Evolutionary conservation across 257 asterid species (phyloP).

Genomic region (Echium plantagineum): DNA sequence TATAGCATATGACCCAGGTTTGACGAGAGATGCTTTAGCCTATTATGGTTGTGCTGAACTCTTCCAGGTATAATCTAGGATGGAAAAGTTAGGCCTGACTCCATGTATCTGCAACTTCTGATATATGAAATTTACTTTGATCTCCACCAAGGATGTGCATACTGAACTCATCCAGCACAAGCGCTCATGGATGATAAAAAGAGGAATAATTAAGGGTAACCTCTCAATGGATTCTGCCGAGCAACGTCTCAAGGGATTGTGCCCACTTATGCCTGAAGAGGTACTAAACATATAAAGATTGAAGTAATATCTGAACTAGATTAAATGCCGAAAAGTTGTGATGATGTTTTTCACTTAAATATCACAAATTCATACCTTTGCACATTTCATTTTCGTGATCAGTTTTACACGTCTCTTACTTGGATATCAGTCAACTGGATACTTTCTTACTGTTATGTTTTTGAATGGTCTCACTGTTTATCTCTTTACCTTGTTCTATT

Average conservation of each 20-base stretch:
- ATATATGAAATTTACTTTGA: background rate
- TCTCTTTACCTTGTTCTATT: background rate
- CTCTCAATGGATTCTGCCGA: slow-evolving; percentile 65
- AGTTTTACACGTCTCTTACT: background rate
- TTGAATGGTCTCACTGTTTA: background rate
- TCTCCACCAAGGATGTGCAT: slow-evolving; percentile 68
- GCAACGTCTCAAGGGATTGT: slow-evolving; percentile 65
- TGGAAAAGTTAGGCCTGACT: background rate
- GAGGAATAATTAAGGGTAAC: slow-evolving; percentile 72
- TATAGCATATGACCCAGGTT: slow-evolving; percentile 93
- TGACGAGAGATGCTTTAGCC: slow-evolving; percentile 92
- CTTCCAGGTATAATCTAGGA: slow-evolving; percentile 55
- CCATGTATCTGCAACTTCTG: background rate
- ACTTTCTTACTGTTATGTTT: background rate
- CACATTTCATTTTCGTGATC: background rate
- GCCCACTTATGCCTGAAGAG: slow-evolving; percentile 99
- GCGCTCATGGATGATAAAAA: slow-evolving; percentile 89
- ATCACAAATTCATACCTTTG: background rate
- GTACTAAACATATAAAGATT: slow-evolving; percentile 25
- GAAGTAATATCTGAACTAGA: too few species aligned
- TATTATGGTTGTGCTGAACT: slow-evolving; percentile 97
- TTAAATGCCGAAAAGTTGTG: background rate
- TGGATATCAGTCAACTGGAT: background rate
- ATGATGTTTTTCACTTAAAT: background rate
- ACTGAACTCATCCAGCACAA: slow-evolving; percentile 96